Percentiles rank a stretch among this genome's conserved stretches.
phyloP scores from a whole-genome alignment of 2,329 filamentous ascomycete genomes.

The Trichoderma sp. region DNA sequence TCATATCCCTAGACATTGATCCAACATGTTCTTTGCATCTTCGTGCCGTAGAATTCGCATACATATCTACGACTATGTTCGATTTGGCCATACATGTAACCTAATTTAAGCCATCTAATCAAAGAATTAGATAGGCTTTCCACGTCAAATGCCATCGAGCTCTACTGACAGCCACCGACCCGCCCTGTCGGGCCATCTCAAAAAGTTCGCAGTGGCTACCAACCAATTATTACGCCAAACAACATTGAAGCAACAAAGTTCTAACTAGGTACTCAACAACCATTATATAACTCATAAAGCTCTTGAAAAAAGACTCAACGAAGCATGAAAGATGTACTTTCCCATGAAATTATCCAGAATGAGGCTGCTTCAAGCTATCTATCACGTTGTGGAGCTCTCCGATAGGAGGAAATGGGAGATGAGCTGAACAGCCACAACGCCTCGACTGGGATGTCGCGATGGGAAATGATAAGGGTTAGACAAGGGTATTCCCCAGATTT shows the following conservation, averaged over 20 bases:
- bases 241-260: neutral
- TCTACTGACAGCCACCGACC: neutral
- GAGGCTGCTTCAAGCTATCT: neutral
- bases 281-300: neutral
- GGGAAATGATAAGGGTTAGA: neutral
- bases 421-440: neutral
- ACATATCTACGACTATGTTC: neutral
- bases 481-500: neutral
- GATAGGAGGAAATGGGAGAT: neutral
- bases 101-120: neutral
- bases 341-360: neutral
- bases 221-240: neutral
- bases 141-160: neutral
- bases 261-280: neutral
- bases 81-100: neutral
- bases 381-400: neutral
- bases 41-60: neutral
- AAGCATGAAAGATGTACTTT: neutral
- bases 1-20: neutral
- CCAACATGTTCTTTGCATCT: neutral
- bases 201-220: neutral
- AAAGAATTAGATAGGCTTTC: neutral
- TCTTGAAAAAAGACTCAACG: neutral
- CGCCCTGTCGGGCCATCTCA: neutral
- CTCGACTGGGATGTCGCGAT: neutral